These are phyloP conservation scores for Aspergillus tanneri DNA, from an alignment of 2,329 filamentous ascomycete species.

Conservation along the genomic window DNA sequence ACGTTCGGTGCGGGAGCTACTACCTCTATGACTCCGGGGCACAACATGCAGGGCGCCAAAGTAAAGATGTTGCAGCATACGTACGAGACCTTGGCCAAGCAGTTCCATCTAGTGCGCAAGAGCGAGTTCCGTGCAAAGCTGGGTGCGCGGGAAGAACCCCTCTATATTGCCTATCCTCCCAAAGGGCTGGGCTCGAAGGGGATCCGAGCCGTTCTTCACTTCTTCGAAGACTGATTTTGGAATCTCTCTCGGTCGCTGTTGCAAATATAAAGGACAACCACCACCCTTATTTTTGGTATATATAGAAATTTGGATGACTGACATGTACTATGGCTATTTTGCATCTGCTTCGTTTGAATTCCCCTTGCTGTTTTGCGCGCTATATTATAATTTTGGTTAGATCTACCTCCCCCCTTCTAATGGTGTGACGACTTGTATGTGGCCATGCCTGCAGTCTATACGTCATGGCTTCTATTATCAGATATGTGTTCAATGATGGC, in stretches of 20 bases:
- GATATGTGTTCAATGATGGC: background rate
- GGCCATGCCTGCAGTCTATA: background rate
- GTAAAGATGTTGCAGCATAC: constrained; percentile 79
- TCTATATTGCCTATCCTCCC: constrained; percentile 87
- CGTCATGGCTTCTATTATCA: background rate
- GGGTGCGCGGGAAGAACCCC: constrained; percentile 76
- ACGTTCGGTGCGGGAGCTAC: constrained; percentile 87
- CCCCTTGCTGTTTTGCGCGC: constrained; percentile 5
- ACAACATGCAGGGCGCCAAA: constrained; percentile 76
- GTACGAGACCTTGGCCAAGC: constrained; percentile 77
- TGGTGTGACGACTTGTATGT: background rate
- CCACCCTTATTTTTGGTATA: background rate
- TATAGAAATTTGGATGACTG: background rate
- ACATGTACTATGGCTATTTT: background rate
- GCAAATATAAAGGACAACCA: background rate
- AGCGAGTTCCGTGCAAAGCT: constrained; percentile 89
- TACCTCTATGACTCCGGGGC: constrained; percentile 70
- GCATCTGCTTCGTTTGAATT: background rate
- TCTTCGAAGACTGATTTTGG: constrained; percentile 66
- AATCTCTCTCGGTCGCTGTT: background rate
- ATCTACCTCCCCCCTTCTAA: background rate
- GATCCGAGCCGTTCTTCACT: constrained; percentile 80
- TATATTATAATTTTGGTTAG: background rate
- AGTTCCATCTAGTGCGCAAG: constrained; percentile 79
- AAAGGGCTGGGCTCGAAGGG: constrained; percentile 80